These are phyloP conservation scores for Truncatella angustata DNA, from an alignment of 2,329 filamentous ascomycete genomes.

Conservation along the genomic window DNA sequence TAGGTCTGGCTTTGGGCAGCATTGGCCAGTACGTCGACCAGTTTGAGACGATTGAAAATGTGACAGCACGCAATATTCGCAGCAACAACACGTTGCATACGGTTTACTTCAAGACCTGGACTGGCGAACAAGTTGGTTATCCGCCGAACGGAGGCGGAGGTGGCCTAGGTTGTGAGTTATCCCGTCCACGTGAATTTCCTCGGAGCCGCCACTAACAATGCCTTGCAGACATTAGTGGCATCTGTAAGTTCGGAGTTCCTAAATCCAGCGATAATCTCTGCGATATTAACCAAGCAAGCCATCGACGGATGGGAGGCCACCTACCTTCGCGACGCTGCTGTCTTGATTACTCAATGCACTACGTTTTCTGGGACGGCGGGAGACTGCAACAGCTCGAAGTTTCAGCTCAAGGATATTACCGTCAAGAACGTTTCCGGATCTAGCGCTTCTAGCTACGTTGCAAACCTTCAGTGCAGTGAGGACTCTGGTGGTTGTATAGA, in stretches of 20 bases:
- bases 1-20: slow-evolving; percentile 55
- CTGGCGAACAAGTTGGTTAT: slow-evolving; percentile 45
- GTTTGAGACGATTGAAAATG: slow-evolving; percentile 48
- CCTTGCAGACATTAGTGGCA: neutral
- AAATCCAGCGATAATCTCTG: neutral
- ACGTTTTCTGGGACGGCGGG: slow-evolving; percentile 15
- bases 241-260: neutral
- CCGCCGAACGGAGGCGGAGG: slow-evolving; percentile 59
- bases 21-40: slow-evolving; percentile 52
- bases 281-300: neutral
- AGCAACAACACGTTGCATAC: slow-evolving; percentile 45
- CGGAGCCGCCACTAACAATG: neutral
- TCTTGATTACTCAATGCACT: slow-evolving; percentile 20
- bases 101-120: slow-evolving; percentile 60
- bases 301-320: neutral
- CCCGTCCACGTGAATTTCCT: slow-evolving; percentile 11
- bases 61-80: slow-evolving; percentile 45
- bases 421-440: slow-evolving; percentile 15
- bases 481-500: neutral
- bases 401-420: slow-evolving; percentile 17
- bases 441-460: slow-evolving; percentile 8
- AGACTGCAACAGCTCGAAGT: slow-evolving; percentile 19
- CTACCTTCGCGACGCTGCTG: neutral
- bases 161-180: slow-evolving; percentile 39
- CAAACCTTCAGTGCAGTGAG: slow-evolving; percentile 12